phyloP scores from a whole-genome alignment of 805 yeast genomes.

The Starmerella geochares region DNA sequence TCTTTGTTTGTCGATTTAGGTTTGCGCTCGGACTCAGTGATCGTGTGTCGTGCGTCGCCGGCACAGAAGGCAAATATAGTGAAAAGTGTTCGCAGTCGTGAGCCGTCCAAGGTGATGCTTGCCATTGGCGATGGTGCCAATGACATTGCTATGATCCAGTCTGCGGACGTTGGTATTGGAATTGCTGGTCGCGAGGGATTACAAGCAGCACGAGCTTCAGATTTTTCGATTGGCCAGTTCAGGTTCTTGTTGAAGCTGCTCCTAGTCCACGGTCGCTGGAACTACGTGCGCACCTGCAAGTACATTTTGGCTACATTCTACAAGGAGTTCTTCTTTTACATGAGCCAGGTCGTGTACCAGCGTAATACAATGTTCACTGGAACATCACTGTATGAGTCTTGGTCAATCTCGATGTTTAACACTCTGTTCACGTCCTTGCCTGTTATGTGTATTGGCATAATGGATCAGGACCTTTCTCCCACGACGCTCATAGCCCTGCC shows the following conservation, averaged over 20 bases:
- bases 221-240: constrained; percentile 91
- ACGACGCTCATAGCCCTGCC: constrained; percentile 86
- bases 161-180: constrained; percentile 96
- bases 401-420: constrained; percentile 96
- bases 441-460: constrained; percentile 87
- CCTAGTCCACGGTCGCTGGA: constrained; percentile 92
- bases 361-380: constrained; percentile 83
- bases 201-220: constrained; percentile 92
- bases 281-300: constrained; percentile 81
- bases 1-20: constrained; percentile 75
- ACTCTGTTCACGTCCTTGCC: constrained; percentile 90
- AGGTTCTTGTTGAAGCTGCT: constrained; percentile 70
- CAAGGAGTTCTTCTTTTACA: constrained; percentile 81
- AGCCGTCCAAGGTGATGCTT: constrained; percentile 64
- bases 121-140: constrained; percentile 99
- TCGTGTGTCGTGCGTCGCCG: constrained; percentile 94
- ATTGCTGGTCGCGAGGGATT: constrained; percentile 95
- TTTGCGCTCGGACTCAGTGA: constrained; percentile 77
- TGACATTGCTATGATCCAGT: constrained; percentile 97
- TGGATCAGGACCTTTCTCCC: constrained; percentile 82
- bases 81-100: constrained; percentile 58
- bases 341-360: constrained; percentile 82
- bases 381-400: constrained; percentile 81
- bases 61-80: constrained; percentile 93
- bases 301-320: constrained; percentile 89